A percentile compares a stretch with the other conserved stretches of the same genome.
These are phyloP conservation scores for Cercospora sp. DNA, from an alignment of 2,329 filamentous ascomycete genomes.

Conservation along the genomic window DNA sequence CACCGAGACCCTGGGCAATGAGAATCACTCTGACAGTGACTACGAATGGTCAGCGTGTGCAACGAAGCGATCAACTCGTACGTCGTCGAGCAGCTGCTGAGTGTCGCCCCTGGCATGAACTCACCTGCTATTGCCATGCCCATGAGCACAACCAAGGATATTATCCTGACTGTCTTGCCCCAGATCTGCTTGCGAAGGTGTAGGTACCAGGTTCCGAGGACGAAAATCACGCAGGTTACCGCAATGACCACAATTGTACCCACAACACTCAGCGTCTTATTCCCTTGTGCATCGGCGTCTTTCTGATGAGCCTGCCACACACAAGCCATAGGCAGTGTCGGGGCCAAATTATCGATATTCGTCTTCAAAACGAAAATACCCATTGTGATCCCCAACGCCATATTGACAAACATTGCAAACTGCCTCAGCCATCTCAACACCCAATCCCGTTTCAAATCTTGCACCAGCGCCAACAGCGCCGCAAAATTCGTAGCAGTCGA, in stretches of 20 bases:
- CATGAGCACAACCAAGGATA: slow-evolving; percentile 53
- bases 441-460: slow-evolving; percentile 67
- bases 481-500: slow-evolving; percentile 67
- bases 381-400: slow-evolving; percentile 58
- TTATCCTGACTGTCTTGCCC: slow-evolving; percentile 56
- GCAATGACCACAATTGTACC: slow-evolving; percentile 64
- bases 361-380: slow-evolving; percentile 60
- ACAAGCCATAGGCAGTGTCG: slow-evolving; percentile 61
- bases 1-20: slow-evolving; percentile 62
- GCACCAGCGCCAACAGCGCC: slow-evolving; percentile 64
- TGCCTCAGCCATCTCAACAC: slow-evolving; percentile 67
- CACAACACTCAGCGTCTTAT: slow-evolving; percentile 49
- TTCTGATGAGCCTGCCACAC: slow-evolving; percentile 55
- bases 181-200: slow-evolving; percentile 58
- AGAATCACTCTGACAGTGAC: slow-evolving; percentile 58
- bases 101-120: background rate
- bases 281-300: slow-evolving; percentile 33
- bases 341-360: slow-evolving; percentile 53
- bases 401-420: slow-evolving; percentile 65
- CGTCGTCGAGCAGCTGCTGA: background rate
- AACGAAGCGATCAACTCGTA: background rate
- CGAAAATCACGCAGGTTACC: slow-evolving; percentile 60
- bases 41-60: background rate
- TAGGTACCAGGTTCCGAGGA: slow-evolving; percentile 64
- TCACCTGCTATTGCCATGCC: slow-evolving; percentile 58